Evolutionary conservation across 2,329 filamentous ascomycete species (phyloP), one percentile per base, ranked within the genome.

Genomic region (Aaosphaeria pasadenensis): DNA sequence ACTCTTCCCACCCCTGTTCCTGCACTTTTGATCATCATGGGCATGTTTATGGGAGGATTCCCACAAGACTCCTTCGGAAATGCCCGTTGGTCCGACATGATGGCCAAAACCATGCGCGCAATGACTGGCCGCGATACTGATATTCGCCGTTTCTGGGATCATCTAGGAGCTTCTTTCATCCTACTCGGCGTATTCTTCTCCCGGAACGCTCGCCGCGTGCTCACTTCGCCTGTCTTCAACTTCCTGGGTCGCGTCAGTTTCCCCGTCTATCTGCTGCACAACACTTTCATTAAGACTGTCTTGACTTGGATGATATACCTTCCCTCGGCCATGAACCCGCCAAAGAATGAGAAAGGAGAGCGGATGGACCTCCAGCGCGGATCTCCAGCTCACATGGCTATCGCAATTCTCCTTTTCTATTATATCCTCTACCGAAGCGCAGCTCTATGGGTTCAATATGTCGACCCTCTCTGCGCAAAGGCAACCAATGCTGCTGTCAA

Each of bases 241-340:
- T 86, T 82, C 77, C 76, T 86, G 9, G 83, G 83, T 40, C 80
- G 80, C 58, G 78, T 85, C 67, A 83, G 79, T 40, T 85, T 85
- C 57, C 81, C 83, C 1, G 79, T 86, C 11, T 86, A 86, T 57
- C 74, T 86, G 5, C 68, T 86, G 17, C 83, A 86, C 64, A 83
- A 83, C 39, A 77, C 79, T 1, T 71, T 86, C 30, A 76, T 85
- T 55, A 78, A 83, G 48, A 79, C 77, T 28, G 64, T 84, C 6
- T 71, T 86, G 11, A 78, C 79, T 29, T 85, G 81, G 79, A 75
- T 85, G 71, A 68, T 84, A 9, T 85, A 70, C 47, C 60, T 70
- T 4, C 66, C 66, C 1, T 68, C 63, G 4, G 66, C 64, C 24
- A 67, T 70, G 66, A 67, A 70, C 44, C 67, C 66, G 5, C 62